Evolutionary conservation across 108 stramenopile genomes (phyloP), one percentile per base, ranked within the genome.

Genomic region (Parmales sp.): DNA sequence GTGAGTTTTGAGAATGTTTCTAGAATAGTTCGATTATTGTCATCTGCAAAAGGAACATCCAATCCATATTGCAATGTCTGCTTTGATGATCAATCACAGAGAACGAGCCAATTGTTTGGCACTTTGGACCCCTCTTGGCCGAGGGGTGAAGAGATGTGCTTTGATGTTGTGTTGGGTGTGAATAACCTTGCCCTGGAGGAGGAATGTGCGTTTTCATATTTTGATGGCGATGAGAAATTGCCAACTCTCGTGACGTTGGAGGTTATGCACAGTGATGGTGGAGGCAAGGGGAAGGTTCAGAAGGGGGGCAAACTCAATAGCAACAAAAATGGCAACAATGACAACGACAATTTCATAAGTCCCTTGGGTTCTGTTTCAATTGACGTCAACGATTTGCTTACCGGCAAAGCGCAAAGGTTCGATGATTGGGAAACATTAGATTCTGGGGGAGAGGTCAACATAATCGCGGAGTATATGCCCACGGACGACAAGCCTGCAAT

Each of bases 401-500:
- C 88, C 13, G 90, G 90, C 0, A 82, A 77, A 64, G 75, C 72
- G 1, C 38, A 74, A 20, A 76, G 74, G 19, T 71, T 89, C 46
- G 90, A 92, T 48, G 74, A 76, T 26, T 92, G 90, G 90, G 67
- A 72, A 38, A 65, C 67, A 23, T 22, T 80, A 31, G 64, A 65
- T 13, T 22, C 11, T 4, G 43, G 64, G 8, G 75, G 79, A 11
- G 51, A 70, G 26, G 79, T 89, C 1, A 83, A 88, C 2, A 66
- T 91, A 18, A 81, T 88, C 5, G 84, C 82, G 44, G 90, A 92
- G 54, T 92, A 92, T 75, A 87, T 89, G 67, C 68, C 81, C 8
- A 79, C 76, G 29, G 87, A 89, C 68, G 51, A 79, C 1, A 76
- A 74, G 1, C 87, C 83, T 1, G 77, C 80, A 39, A 67, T 70